phyloP scores from a whole-genome alignment of 768 basidiomycete species.

The Roridomyces roridus region DNA sequence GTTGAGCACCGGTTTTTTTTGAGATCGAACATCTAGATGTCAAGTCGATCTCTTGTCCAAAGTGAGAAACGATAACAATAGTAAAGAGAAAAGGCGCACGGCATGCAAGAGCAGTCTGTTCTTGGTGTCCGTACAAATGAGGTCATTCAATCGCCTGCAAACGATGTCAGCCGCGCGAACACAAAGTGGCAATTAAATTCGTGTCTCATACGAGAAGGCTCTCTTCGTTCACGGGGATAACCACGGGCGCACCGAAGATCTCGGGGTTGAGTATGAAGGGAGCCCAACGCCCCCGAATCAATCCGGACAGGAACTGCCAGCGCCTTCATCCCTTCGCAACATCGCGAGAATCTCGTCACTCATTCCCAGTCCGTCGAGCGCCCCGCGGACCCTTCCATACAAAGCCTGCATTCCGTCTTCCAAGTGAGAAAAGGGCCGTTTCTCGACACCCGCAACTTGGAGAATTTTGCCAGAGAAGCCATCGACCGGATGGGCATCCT shows the following conservation, averaged over 20 bases:
- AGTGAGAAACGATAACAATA: too few relatives aligned
- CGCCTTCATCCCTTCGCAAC: slow-evolving; percentile 10
- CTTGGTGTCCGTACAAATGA: slow-evolving; percentile 12
- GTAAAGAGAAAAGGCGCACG: neutral
- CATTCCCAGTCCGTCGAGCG: neutral
- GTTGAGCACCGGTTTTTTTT: too few relatives aligned
- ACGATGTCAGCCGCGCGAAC: neutral
- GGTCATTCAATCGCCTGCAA: slow-evolving; percentile 6
- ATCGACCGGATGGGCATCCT: slow-evolving; percentile 6
- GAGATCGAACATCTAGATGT: too few relatives aligned
- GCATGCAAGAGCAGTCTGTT: slow-evolving; percentile 11
- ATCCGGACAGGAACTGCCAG: neutral
- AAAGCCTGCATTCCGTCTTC: slow-evolving; percentile 6
- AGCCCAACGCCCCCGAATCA: slow-evolving; percentile 1
- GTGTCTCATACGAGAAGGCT: slow-evolving; percentile 8
- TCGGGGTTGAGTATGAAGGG: slow-evolving; percentile 5
- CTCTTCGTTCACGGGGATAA: slow-evolving; percentile 8
- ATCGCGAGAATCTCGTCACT: neutral
- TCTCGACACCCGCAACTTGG: slow-evolving; percentile 9
- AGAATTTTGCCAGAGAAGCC: slow-evolving; percentile 2
- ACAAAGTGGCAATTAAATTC: neutral
- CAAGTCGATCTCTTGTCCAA: too few relatives aligned
- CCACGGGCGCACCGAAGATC: neutral
- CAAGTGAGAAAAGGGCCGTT: neutral
- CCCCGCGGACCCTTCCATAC: neutral